A percentile compares a stretch with the other conserved stretches of the same genome.
Evolutionary conservation across 2,329 filamentous ascomycete species (phyloP).

Genomic region (Lasiodiplodia theobromae): DNA sequence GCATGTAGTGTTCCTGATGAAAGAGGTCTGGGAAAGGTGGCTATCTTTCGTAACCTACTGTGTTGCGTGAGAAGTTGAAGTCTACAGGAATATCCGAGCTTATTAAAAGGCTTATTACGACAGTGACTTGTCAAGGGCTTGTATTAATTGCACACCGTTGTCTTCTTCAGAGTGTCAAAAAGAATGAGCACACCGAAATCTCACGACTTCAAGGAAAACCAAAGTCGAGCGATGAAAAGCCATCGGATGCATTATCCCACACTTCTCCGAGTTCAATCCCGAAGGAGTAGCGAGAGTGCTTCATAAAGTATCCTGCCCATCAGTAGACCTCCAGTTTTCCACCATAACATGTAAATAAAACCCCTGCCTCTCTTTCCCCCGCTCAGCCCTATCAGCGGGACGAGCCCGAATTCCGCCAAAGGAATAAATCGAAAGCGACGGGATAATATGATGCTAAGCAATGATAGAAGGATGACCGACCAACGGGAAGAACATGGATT

Average conservation of each 20-base stretch:
- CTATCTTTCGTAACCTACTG: no score
- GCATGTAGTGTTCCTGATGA: no score
- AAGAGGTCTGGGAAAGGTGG: no score
- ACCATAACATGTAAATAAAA: not conserved
- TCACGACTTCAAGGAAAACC: no score
- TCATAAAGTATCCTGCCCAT: not conserved
- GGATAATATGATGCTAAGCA: not conserved
- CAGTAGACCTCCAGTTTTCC: not conserved
- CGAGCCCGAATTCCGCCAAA: not conserved
- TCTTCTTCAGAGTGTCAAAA: not conserved
- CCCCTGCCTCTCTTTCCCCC: not conserved
- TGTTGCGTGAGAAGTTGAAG: no score
- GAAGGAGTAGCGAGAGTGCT: not conserved
- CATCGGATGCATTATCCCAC: not conserved
- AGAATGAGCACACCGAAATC: not conserved
- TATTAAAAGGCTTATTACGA: no score
- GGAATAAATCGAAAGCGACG: not conserved
- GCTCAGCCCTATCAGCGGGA: not conserved
- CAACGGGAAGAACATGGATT: not conserved
- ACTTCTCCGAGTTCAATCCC: not conserved
- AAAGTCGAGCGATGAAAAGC: not conserved
- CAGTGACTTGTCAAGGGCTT: no score
- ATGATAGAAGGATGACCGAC: not conserved
- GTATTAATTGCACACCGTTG: not conserved
- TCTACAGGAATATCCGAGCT: no score